A percentile compares a stretch with the other conserved stretches of the same genome.
Conservation (phyloP, 2,329 filamentous ascomycete species). For the Colletotrichum liaoningense region DNA sequence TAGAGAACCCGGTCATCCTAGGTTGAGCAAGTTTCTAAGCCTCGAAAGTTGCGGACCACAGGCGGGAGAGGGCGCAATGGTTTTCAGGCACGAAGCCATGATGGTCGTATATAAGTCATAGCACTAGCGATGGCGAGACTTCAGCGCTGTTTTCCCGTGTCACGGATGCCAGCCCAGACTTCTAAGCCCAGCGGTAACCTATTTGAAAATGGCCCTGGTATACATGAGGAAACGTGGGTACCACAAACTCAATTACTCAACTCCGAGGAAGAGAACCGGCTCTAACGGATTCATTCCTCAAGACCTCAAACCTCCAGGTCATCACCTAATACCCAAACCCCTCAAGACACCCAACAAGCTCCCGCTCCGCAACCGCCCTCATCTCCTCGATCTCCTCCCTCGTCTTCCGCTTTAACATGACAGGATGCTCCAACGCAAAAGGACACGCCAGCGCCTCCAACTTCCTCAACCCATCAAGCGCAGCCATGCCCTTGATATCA, state of each 20-base stretch:
- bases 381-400: conserved; percentile 6
- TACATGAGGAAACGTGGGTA: no score
- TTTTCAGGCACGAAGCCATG: not conserved
- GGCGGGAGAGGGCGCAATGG: not conserved
- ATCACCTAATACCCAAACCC: not conserved
- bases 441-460: conserved; percentile 6
- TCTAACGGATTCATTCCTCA: no score
- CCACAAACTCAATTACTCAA: no score
- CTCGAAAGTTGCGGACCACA: not conserved
- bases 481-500: not conserved
- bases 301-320: not conserved
- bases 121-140: not conserved
- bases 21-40: not conserved
- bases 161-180: not conserved
- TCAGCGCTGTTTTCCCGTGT: not conserved
- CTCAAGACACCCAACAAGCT: conserved; percentile 2
- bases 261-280: no score
- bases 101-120: not conserved
- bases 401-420: conserved; percentile 13
- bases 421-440: conserved; percentile 8
- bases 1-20: not conserved
- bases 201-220: no score
- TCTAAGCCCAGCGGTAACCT: no score
- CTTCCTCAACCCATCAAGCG: conserved; percentile 1
- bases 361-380: not conserved